These are phyloP conservation scores for Chaetomium sp. DNA, from an alignment of 2,329 filamentous ascomycete genomes.

Conservation along the genomic window DNA sequence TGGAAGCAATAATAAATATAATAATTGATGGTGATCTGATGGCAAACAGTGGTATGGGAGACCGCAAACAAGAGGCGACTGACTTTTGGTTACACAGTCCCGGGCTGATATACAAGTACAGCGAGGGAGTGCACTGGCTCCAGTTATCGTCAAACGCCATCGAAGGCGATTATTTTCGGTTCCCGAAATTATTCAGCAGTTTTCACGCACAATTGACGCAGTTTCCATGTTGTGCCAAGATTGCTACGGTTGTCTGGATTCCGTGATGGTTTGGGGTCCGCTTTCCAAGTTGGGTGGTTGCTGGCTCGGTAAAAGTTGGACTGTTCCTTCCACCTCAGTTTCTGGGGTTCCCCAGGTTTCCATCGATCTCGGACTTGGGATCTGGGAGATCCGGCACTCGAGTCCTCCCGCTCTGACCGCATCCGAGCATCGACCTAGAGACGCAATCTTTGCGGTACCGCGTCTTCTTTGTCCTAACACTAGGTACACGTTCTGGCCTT, in stretches of 20 bases:
- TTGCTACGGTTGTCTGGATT: background rate
- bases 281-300: background rate
- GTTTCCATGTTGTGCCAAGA: slow-evolving; percentile 1
- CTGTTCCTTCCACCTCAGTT: background rate
- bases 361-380: background rate
- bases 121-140: background rate
- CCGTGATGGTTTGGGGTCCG: slow-evolving; percentile 12
- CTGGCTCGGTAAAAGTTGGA: background rate
- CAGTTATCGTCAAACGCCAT: background rate
- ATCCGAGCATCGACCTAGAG: background rate
- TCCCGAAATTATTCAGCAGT: slow-evolving; percentile 26
- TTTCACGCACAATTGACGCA: slow-evolving; percentile 36
- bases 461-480: background rate
- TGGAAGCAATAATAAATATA: background rate
- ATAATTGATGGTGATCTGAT: background rate
- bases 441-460: background rate
- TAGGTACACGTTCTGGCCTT: background rate
- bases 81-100: background rate
- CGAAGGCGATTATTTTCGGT: background rate
- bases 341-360: slow-evolving; percentile 1
- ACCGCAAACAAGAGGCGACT: background rate
- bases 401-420: background rate
- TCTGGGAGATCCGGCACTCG: background rate
- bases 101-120: slow-evolving; percentile 7
- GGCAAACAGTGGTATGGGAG: slow-evolving; percentile 6